Base-by-base conservation (phyloP, 331 rosid genomes). In the Malus hybrid region DNA sequence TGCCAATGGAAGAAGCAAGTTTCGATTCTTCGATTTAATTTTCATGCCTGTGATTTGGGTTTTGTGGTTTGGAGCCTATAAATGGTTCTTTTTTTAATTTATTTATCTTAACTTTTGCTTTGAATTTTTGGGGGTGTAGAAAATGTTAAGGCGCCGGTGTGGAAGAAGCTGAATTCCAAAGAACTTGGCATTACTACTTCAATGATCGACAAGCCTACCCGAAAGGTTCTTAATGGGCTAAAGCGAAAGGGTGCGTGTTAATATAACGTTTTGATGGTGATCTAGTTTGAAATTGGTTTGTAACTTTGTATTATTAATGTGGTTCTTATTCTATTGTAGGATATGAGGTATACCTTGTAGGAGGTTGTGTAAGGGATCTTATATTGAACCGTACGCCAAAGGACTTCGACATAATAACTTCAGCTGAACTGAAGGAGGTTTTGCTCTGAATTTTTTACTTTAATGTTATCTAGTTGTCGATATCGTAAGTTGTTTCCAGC, bases 351-450 rank as follows among this genome's bases (percentile, higher is more conserved):
- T 93, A 93, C 79, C 97, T 93, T 57, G 97, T 91, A 28, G 98
- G 98, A 73, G 98, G 97, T 48, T 89, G 96, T 81, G 94, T 91
- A 5, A 90, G 97, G 74, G 97, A 93, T 84, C 88, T 93, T 71
- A 82, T 93, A 13, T 87, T 93, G 66, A 87, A 80, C 70, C 86
- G 91, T 68, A 87, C 81, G 22, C 97, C 97, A 14, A 93, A 89
- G 85, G 98, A 93, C 84, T 93, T 89, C 58, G 98, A 93, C 80
- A 77, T 93, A 69, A 73, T 93, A 69, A 93, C 97, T 78, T 78
- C 97, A 10, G 98, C 98, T 0, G 84, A 87, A 71, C 92, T 93
- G 74, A 86, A 70, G 69, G 94, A 91, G 98, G 97, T 93, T 81
- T 33, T 81, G 9, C 50, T 62, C 80, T 74, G 39, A 48, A 70